Evolutionary conservation across 495 filamentous ascomycete genomes (phyloP).

Genomic region (Xylaria bambusicola): DNA sequence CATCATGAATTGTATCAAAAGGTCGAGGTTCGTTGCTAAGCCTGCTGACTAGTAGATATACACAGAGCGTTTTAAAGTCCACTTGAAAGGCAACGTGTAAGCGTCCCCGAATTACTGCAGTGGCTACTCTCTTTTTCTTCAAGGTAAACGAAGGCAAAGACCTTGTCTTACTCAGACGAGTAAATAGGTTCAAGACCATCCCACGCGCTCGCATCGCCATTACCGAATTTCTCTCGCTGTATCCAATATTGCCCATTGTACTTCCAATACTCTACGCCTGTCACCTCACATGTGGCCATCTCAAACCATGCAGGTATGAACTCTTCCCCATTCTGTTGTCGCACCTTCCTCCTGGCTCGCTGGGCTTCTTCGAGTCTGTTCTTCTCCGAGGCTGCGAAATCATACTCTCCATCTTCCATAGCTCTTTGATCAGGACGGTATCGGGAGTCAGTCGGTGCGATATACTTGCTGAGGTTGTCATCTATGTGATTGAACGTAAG

Average conservation of each 20-base stretch:
- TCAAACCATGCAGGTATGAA: conserved; percentile 86
- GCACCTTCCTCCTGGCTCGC: conserved; percentile 68
- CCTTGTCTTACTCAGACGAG: conserved; percentile 20
- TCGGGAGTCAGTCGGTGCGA: conserved; percentile 91
- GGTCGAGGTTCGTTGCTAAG: conserved; percentile 5
- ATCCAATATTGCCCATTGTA: conserved; percentile 89
- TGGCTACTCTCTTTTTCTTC: background rate
- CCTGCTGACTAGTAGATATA: conserved; percentile 14
- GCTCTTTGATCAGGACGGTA: conserved; percentile 93
- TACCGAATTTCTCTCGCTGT: conserved; percentile 58
- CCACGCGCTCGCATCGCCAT: conserved; percentile 48
- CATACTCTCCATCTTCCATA: conserved; percentile 97
- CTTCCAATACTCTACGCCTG: conserved; percentile 88
- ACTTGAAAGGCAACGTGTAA: background rate
- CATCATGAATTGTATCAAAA: conserved; percentile 11
- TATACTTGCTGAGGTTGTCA: conserved; percentile 65
- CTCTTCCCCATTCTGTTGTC: conserved; percentile 76
- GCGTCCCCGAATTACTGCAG: background rate
- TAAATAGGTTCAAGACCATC: conserved; percentile 53
- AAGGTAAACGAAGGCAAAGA: too few species aligned
- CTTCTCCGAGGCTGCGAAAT: conserved; percentile 90
- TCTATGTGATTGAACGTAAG: conserved; percentile 89
- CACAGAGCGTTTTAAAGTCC: background rate
- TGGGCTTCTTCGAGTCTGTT: conserved; percentile 94
- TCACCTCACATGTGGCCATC: conserved; percentile 69